Base-by-base conservation (phyloP, 768 basidiomycete genomes). In the Suillus lakei region DNA sequence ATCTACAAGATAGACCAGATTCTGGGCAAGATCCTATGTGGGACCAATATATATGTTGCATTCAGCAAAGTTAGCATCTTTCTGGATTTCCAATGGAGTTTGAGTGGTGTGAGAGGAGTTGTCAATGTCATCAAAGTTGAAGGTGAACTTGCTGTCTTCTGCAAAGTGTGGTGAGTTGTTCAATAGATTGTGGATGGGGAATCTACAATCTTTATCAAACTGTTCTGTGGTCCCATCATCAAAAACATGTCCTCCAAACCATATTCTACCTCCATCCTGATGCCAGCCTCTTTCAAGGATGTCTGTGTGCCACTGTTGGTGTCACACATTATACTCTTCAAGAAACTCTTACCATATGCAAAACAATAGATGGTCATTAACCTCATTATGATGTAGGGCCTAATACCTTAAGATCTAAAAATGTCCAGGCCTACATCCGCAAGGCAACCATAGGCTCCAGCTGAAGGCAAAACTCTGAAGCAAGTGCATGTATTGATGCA, bases 71-170 rank as follows among this genome's bases (percentile, higher is more conserved):
- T 60, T 68, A 8, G 66, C 44, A 21, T 74, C 72, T 63, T 82
- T 82, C 3, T n/a, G 12, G 2, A 2, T 4, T 41, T 65, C 59
- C 64, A 48, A 65, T 3, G 59, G 64, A 0, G 36, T 62, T 1
- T n/a, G 78, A 83, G 59, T 50, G 15, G 0, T 3, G 0, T 0
- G 9, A 0, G 80, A 81, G 0, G 81, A 18, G 0, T 8, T 8
- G 43, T 84, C 73, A 36, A 86, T 81, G 63, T 84, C 80, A 1
- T 48, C 65, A 13, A 72, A 63, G 53, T 65, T 62, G 61, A 76
- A 81, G 0, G 70, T 30, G 43, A 66, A 77, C 0, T 30, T 0
- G 0, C 5, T 7, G 53, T 80, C 77, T 13, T 69, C 48, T 0
- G 12, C 1, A 0, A 68, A 72, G 0, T 72, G 66, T 0, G 71